Evolutionary conservation across 768 basidiomycete species (phyloP).

Genomic region (Serendipita sp.): DNA sequence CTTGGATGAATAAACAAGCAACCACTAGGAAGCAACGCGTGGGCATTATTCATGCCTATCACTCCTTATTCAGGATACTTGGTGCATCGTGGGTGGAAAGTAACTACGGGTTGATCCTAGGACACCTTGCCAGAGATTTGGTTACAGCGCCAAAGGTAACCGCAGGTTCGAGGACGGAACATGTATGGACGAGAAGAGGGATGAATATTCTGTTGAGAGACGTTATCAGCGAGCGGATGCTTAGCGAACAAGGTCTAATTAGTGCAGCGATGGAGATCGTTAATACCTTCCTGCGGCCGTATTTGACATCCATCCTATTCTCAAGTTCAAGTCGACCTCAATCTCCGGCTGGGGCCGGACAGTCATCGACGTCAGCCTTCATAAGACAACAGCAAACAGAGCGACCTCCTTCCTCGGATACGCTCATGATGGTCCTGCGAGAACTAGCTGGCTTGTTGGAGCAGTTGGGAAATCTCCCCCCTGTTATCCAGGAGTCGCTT

Average conservation of each 20-base stretch:
- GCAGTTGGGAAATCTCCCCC: slow-evolving; percentile 82
- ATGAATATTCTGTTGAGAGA: slow-evolving; percentile 69
- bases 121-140: slow-evolving; percentile 65
- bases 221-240: slow-evolving; percentile 70
- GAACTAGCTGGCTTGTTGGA: slow-evolving; percentile 77
- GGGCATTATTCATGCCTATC: slow-evolving; percentile 80
- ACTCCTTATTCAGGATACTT: slow-evolving; percentile 54
- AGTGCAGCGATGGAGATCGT: slow-evolving; percentile 76
- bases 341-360: slow-evolving; percentile 34
- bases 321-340: not conserved
- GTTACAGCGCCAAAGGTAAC: slow-evolving; percentile 41
- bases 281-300: slow-evolving; percentile 65
- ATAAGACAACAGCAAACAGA: not conserved
- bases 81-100: slow-evolving; percentile 64
- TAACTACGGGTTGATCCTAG: slow-evolving; percentile 64
- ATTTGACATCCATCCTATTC: slow-evolving; percentile 65
- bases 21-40: slow-evolving; percentile 55
- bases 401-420: slow-evolving; percentile 34
- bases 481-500: slow-evolving; percentile 51
- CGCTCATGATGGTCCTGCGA: slow-evolving; percentile 56
- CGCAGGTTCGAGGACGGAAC: slow-evolving; percentile 48
- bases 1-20: slow-evolving; percentile 60
- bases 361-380: slow-evolving; percentile 25
- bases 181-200: slow-evolving; percentile 49
- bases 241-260: slow-evolving; percentile 91